phyloP scores from a whole-genome alignment of 768 basidiomycete genomes.

The Rubroboletus satanas region DNA sequence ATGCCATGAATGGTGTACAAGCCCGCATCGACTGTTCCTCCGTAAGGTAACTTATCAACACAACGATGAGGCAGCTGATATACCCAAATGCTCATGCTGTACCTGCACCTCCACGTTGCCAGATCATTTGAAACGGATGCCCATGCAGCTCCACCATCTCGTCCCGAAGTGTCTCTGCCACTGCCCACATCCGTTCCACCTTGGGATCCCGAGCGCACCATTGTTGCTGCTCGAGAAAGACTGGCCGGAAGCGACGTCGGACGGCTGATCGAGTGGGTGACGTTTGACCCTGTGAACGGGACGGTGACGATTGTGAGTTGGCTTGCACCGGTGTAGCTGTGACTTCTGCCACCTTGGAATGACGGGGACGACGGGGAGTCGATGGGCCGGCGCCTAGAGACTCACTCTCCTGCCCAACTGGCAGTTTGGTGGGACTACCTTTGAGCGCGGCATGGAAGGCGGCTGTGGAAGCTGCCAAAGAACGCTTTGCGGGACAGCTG shows the following conservation, averaged over 20 bases:
- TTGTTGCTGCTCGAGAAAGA: constrained; percentile 48
- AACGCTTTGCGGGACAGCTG: constrained; percentile 9
- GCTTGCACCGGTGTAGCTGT: constrained; percentile 8
- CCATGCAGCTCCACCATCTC: constrained; percentile 15
- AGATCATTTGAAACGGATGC: constrained; percentile 12
- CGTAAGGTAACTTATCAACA: background rate
- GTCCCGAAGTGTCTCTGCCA: constrained; percentile 9
- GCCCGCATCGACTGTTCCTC: background rate
- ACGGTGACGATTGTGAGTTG: constrained; percentile 25
- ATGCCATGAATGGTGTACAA: background rate
- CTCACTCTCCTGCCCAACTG: background rate
- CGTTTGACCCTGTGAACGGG: constrained; percentile 11
- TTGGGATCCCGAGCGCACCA: constrained; percentile 44
- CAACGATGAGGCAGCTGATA: background rate
- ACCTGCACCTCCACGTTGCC: background rate
- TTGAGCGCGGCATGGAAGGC: constrained; percentile 22
- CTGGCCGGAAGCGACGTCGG: constrained; percentile 44
- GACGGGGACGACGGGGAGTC: constrained; percentile 21
- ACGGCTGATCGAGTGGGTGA: constrained; percentile 10
- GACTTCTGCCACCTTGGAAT: constrained; percentile 2
- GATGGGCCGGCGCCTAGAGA: constrained; percentile 17
- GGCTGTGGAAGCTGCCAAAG: background rate
- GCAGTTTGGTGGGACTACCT: constrained; percentile 5
- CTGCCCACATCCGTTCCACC: constrained; percentile 26
- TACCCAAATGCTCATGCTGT: background rate